Percentiles rank a stretch among this genome's conserved stretches.
phyloP scores from a whole-genome alignment of 2,329 filamentous ascomycete species.

The Tolypocladium cylindrosporum region DNA sequence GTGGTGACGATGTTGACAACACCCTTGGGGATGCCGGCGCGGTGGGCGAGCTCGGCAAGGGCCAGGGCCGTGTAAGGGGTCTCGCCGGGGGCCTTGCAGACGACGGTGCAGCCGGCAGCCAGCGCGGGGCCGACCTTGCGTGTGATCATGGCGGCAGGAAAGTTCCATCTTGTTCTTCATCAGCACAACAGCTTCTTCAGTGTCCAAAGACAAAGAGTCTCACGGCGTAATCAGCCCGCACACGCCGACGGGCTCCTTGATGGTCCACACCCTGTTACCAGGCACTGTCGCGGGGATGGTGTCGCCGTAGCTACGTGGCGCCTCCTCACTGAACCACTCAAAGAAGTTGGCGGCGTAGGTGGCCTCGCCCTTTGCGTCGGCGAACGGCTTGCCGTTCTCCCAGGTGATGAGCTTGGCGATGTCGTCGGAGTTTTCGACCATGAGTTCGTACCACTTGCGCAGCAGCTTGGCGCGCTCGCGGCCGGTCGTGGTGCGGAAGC shows the following conservation, averaged over 20 bases:
- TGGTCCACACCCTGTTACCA: constrained; percentile 65
- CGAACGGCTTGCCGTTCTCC: constrained; percentile 81
- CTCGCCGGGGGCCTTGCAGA: constrained; percentile 84
- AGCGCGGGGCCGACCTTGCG: constrained; percentile 64
- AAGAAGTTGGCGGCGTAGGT: constrained; percentile 66
- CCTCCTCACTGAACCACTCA: constrained; percentile 76
- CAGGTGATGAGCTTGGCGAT: constrained; percentile 75
- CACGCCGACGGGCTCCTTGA: constrained; percentile 78
- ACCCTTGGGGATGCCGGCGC: constrained; percentile 81
- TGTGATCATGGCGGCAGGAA: constrained; percentile 68
- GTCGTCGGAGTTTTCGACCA: constrained; percentile 70
- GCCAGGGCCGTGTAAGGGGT: constrained; percentile 88
- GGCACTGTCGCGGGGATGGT: constrained; percentile 61
- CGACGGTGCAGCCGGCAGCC: constrained; percentile 91
- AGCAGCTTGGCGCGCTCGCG: constrained; percentile 66
- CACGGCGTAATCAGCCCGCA: constrained; percentile 71
- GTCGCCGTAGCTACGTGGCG: constrained; percentile 62
- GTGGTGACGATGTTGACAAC: constrained; percentile 86
- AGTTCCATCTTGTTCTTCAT: constrained; percentile 60
- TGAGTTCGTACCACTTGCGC: constrained; percentile 71
- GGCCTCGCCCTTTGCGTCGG: constrained; percentile 64
- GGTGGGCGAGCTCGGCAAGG: constrained; percentile 72
- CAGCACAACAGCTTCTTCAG: not conserved
- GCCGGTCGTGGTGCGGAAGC: constrained; percentile 61
- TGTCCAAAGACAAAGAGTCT: constrained; percentile 3